These are phyloP conservation scores for Parmelia sp. DNA, from an alignment of 495 filamentous ascomycete genomes.

Conservation along the genomic window DNA sequence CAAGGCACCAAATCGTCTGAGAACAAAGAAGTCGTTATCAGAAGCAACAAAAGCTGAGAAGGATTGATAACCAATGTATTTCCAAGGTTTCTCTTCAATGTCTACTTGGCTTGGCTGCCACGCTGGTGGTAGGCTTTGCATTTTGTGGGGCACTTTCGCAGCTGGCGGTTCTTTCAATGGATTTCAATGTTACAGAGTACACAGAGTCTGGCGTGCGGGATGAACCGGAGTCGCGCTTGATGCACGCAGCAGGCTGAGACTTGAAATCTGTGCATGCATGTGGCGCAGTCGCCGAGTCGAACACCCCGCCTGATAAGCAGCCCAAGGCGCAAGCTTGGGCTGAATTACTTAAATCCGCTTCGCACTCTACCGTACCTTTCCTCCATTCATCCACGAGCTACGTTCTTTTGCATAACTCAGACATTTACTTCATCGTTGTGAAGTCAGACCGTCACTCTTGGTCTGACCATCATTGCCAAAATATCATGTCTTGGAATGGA, in stretches of 20 bases:
- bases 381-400: too few relatives aligned
- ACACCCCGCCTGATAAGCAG: neutral
- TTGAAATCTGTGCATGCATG: too few relatives aligned
- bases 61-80: neutral
- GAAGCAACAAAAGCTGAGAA: conserved; percentile 3
- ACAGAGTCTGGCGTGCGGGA: neutral
- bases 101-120: neutral
- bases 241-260: neutral
- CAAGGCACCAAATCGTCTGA: neutral
- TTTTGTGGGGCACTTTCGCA: neutral
- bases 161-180: too few relatives aligned
- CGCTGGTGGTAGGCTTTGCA: neutral
- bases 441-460: too few relatives aligned
- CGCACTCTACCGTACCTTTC: neutral
- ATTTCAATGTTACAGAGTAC: too few relatives aligned
- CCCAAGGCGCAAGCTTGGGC: neutral
- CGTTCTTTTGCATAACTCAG: neutral
- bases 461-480: too few relatives aligned
- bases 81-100: neutral
- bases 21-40: conserved; percentile 8
- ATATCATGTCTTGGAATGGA: too few relatives aligned
- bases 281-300: neutral
- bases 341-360: neutral
- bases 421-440: too few relatives aligned
- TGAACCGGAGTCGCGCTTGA: too few relatives aligned